Evolutionary conservation across 495 filamentous ascomycete species (phyloP), one percentile per base, ranked within the genome.

Genomic region (Ramalina intermedia): DNA sequence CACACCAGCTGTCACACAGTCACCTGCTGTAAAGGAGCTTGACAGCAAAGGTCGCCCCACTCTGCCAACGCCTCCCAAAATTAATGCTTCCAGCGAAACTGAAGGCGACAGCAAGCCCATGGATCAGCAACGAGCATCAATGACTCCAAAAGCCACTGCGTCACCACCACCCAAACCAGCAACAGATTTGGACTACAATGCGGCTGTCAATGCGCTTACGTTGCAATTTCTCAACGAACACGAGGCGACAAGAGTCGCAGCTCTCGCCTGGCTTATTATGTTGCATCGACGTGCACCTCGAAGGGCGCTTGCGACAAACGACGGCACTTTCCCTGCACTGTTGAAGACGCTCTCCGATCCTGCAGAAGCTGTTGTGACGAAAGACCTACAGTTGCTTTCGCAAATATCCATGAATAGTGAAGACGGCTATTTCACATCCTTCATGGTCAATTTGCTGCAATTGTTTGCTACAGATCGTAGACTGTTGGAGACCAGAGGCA

Each of bases 301-400:
- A 18, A 96, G 94, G 63, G 87, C 94, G 37, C 74, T 96, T 17
- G 88, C 90, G 24, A 94, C 94, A 56, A 94, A 96, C 54, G 93
- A 96, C 60, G 91, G 88, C 24, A 96, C 89, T 0, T 99, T 96
- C 60, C 90, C 91, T 9, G 93, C 89, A 12, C 73, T 99, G 29
- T 77, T 99, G 21, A 96, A 99, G 64, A 99, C 93, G 0, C 71
- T 99, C 3, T 95, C 90, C 3, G 93, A 99, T 60, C 88, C 93
- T 20, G 80, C 90, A 27, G 93, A 99, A 61, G 82, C 87, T 14
- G 93, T 99, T 38, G 93, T 99, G 0, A 96, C 87, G 12, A 85
- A 89, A 51, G 93, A 99, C 61, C 67, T 99, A 13, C 87, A 95
- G 57, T 75, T 99, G 13, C 74, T 99, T 13, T 95, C 89, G 4